Conservation (phyloP, 306 rosid species). For the Lupinus albus region DNA sequence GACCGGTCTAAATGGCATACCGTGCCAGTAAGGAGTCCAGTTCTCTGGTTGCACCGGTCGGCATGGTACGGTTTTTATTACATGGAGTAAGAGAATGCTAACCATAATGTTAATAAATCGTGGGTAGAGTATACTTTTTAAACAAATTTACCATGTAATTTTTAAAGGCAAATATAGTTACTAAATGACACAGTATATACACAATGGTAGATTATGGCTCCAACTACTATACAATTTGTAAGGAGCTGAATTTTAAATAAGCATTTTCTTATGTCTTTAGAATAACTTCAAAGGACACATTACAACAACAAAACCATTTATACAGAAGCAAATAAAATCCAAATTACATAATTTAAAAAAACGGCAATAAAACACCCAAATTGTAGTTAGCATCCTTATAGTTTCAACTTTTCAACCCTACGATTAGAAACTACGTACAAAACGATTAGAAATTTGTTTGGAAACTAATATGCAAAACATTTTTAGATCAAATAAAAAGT, state of each 20-base stretch:
- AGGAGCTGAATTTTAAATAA: not conserved
- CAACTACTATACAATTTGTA: too few relatives aligned
- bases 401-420: not conserved
- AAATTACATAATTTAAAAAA: not conserved
- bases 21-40: too few relatives aligned
- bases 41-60: too few relatives aligned
- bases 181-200: too few relatives aligned
- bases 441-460: conserved; percentile 11
- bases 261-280: not conserved
- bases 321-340: not conserved
- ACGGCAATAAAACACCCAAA: not conserved
- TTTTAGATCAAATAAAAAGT: conserved; percentile 28
- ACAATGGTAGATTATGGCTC: too few relatives aligned
- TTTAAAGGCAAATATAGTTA: too few relatives aligned
- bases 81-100: too few relatives aligned
- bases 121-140: too few relatives aligned
- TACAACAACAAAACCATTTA: not conserved
- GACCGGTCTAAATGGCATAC: too few relatives aligned
- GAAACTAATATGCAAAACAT: conserved; percentile 6
- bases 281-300: not conserved
- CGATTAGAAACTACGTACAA: conserved; percentile 37
- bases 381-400: conserved; percentile 3
- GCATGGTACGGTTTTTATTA: too few relatives aligned
- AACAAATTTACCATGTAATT: too few relatives aligned
- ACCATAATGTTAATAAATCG: too few relatives aligned